Conservation (phyloP, 2,329 filamentous ascomycete species). For the Ascochyta viciae-villosae region DNA sequence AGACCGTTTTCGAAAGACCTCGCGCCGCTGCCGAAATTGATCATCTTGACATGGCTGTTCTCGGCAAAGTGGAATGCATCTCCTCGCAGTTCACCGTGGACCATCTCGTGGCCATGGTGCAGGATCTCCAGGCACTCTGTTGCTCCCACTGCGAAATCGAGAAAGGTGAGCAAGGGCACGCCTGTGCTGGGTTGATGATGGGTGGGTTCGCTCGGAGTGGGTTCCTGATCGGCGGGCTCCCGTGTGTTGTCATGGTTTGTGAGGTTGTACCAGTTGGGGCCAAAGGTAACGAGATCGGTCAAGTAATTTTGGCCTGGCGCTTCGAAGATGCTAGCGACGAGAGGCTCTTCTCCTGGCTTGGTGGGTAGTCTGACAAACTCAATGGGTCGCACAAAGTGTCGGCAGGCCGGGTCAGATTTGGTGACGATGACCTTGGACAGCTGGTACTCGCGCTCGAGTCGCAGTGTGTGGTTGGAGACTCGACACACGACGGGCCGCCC, state of each 20-base stretch:
- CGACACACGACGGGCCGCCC: conserved; percentile 74
- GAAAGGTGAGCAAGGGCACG: conserved; percentile 76
- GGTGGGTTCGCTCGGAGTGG: conserved; percentile 35
- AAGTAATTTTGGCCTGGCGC: conserved; percentile 78
- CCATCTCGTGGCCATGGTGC: conserved; percentile 85
- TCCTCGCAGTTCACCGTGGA: conserved; percentile 88
- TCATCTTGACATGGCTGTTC: conserved; percentile 74
- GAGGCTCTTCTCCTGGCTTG: conserved; percentile 72
- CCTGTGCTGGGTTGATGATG: conserved; percentile 54
- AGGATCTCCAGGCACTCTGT: conserved; percentile 85
- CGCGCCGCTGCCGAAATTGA: conserved; percentile 85
- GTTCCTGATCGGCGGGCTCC: conserved; percentile 21
- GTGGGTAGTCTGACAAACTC: conserved; percentile 77
- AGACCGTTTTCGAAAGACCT: conserved; percentile 91
- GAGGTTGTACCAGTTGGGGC: conserved; percentile 62
- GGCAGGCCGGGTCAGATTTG: conserved; percentile 73
- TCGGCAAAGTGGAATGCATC: conserved; percentile 92
- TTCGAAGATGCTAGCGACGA: conserved; percentile 83
- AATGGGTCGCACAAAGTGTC: conserved; percentile 80
- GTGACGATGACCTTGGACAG: conserved; percentile 76
- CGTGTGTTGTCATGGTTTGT: conserved; percentile 22
- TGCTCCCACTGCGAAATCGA: conserved; percentile 91
- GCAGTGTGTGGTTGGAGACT: conserved; percentile 80
- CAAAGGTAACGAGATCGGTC: conserved; percentile 74
- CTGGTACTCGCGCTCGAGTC: conserved; percentile 87